Conservation (phyloP, 225 moss, liverwort and hornwort species). For the Bryoerythrophyllum caledonicum region DNA sequence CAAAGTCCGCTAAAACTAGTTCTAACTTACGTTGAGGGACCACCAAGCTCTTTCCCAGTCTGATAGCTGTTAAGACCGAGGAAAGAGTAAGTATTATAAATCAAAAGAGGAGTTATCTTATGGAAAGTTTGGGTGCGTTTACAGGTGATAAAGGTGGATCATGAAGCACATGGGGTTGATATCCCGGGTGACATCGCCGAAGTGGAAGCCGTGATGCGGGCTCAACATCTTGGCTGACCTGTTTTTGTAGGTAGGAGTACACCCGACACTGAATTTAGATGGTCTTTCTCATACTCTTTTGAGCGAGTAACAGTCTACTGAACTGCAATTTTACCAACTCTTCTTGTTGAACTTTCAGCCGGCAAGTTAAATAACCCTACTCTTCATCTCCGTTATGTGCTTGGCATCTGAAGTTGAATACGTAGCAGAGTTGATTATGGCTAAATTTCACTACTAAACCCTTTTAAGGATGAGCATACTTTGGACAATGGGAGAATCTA, state of each 20-base stretch:
- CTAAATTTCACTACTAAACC: too few species aligned
- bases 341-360: conserved; percentile 10
- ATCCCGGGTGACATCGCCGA: conserved; percentile 76
- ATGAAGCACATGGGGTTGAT: conserved; percentile 87
- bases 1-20: too few species aligned
- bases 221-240: conserved; percentile 46
- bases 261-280: conserved; percentile 29
- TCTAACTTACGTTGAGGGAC: too few species aligned
- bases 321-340: conserved; percentile 17
- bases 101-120: too few species aligned
- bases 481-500: too few species aligned
- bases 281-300: conserved; percentile 29
- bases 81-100: too few species aligned
- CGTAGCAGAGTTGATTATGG: too few species aligned
- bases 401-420: background rate
- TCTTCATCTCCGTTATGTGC: background rate
- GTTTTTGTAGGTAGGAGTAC: conserved; percentile 32
- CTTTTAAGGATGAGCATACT: too few species aligned
- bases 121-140: too few species aligned
- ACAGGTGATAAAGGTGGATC: conserved; percentile 96
- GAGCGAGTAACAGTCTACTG: conserved; percentile 33
- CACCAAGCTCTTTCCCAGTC: too few species aligned
- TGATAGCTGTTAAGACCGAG: too few species aligned
- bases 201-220: conserved; percentile 73
- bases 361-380: conserved; percentile 10